These are phyloP conservation scores for Zymoseptoria pseudotritici DNA, from an alignment of 2,329 filamentous ascomycete genomes.

Conservation along the genomic window DNA sequence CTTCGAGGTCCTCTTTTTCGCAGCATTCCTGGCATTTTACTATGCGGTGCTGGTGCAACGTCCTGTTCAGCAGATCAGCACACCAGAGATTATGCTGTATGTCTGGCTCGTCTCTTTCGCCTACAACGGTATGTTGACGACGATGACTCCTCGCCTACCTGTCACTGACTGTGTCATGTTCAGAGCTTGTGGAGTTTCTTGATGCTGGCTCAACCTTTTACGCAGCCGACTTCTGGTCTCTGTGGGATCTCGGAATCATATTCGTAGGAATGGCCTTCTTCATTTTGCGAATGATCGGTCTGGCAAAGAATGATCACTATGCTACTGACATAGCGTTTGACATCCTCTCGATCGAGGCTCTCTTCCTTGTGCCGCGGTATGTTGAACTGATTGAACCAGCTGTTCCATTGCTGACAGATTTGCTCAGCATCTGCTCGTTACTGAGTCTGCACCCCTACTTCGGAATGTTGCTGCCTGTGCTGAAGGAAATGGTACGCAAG, in stretches of 20 bases:
- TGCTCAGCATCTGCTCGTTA: constrained; percentile 67
- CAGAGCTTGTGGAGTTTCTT: constrained; percentile 62
- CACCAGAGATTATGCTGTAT: constrained; percentile 66
- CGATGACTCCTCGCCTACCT: neutral
- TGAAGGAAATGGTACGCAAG: constrained; percentile 72
- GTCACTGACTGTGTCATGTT: constrained; percentile 12
- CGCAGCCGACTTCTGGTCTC: constrained; percentile 72
- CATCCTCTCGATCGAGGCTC: constrained; percentile 77
- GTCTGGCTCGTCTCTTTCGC: constrained; percentile 82
- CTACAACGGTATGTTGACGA: constrained; percentile 58
- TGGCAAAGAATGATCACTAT: constrained; percentile 51
- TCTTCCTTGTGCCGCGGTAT: constrained; percentile 74
- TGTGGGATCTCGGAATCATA: constrained; percentile 46
- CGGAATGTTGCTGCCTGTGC: constrained; percentile 78
- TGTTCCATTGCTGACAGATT: constrained; percentile 1
- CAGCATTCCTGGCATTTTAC: constrained; percentile 68
- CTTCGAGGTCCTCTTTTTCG: constrained; percentile 77
- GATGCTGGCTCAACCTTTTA: constrained; percentile 86
- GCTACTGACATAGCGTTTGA: constrained; percentile 80
- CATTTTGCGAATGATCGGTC: constrained; percentile 57
- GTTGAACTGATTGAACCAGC: constrained; percentile 1
- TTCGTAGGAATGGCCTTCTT: constrained; percentile 51
- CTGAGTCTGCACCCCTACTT: constrained; percentile 84
- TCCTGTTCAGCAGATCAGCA: constrained; percentile 56
- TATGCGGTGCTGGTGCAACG: constrained; percentile 77